Evolutionary conservation across 441 rosid genomes (phyloP), one percentile per base, ranked within the genome.

Genomic region (Sinapis alba): DNA sequence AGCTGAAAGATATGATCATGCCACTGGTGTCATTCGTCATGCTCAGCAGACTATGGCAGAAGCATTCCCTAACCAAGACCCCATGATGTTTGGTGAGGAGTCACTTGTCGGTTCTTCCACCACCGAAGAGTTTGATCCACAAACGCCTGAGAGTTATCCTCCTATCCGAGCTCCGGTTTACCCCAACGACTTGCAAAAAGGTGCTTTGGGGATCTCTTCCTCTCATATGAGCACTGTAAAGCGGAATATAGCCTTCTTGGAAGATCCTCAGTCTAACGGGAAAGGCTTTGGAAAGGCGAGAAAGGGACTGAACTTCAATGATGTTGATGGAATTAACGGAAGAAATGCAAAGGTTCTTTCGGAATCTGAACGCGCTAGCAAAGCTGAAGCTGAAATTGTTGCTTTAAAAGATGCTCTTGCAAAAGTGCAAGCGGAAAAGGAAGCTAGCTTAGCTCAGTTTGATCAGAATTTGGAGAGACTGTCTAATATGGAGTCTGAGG

Each of bases 1-100:
- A 81, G 98, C 99, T 71, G 99, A 89, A 83, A 87, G 99, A 85
- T 96, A 96, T 65, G 96, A 92, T 84, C 88, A 96, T 81, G 99
- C 99, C 1, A 96, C 97, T 0, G 97, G 94, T 51, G 97, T 83
- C 43, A 82, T 96, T 54, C 96, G 87, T 74, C 99, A 95, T 78
- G 97, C 97, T 62, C 99, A 95, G 73, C 80, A 81, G 76, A 86
- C 97, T 62, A 87, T 96, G 96, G 82, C 94, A 24, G 97, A 93
- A 86, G 98, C 90, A 11, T 92, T 93, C 79, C 98, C 99, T 11
- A 90, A 90, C 74, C 99, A 96, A 79, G 82, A 91, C 58, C 98
- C 96, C 27, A 71, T 78, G 71, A 78, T 65, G 78, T 63, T 86
- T 78, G 79, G 78, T 15, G 99, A 93, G 81, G 99, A 96, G 75